Percentiles rank a stretch among this genome's conserved stretches.
Evolutionary conservation across 306 rosid species (phyloP).

Genomic region (Glycine latifolia): DNA sequence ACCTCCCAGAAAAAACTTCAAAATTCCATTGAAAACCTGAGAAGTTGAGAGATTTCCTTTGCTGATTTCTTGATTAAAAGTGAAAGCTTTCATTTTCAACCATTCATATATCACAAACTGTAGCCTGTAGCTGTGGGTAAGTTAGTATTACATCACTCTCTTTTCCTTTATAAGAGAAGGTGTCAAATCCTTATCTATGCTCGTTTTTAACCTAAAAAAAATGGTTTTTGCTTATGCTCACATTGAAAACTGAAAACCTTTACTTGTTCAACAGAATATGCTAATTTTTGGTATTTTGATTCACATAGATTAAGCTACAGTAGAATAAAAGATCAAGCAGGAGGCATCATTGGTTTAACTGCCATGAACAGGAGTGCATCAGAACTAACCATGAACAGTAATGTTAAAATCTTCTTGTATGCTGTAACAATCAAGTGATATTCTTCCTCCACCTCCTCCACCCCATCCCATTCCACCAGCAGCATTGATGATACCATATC

Average conservation of each 20-base stretch:
- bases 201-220: no score
- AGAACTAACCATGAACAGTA: constrained; percentile 79
- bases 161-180: no score
- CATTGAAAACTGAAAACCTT: constrained; percentile 35
- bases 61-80: no score
- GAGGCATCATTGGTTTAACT: constrained; percentile 38
- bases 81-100: no score
- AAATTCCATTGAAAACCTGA: no score
- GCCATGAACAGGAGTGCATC: constrained; percentile 30
- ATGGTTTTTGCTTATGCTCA: no score
- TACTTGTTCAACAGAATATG: constrained; percentile 16
- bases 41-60: no score
- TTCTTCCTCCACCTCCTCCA: constrained; percentile 99
- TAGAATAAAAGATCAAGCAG: constrained; percentile 50
- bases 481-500: constrained; percentile 90
- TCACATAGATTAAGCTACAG: constrained; percentile 41
- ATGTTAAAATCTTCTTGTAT: constrained; percentile 91
- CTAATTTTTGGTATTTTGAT: constrained; percentile 23
- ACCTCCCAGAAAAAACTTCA: no score
- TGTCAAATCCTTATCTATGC: no score
- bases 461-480: constrained; percentile 99
- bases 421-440: constrained; percentile 95
- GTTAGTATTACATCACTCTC: no score
- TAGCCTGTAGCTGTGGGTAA: no score
- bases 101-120: no score